Percentiles rank a stretch among this genome's conserved stretches.
These are phyloP conservation scores for Arthrobotrys sinensis DNA, from an alignment of 2,329 filamentous ascomycete genomes.

Conservation along the genomic window DNA sequence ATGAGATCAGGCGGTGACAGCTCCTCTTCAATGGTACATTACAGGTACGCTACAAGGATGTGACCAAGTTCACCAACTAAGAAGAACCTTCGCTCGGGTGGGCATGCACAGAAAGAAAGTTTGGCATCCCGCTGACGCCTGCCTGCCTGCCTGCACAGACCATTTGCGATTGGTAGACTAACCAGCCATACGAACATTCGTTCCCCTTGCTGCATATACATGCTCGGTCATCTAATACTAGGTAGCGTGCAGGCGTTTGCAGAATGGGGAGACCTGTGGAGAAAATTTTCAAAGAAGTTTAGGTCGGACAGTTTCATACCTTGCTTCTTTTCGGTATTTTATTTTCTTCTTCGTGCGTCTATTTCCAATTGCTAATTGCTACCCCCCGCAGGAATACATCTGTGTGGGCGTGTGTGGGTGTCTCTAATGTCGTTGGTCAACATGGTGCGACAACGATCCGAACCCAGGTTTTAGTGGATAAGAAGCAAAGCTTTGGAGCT, in stretches of 20 bases:
- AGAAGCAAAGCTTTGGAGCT: slow-evolving; percentile 36
- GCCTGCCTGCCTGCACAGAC: slow-evolving; percentile 60
- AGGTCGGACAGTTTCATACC: slow-evolving; percentile 60
- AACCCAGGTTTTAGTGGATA: slow-evolving; percentile 54
- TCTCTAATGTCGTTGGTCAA: slow-evolving; percentile 47
- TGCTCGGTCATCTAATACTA: slow-evolving; percentile 37
- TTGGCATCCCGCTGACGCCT: slow-evolving; percentile 61
- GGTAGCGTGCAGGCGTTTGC: slow-evolving; percentile 40
- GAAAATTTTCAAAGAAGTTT: slow-evolving; percentile 55
- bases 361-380: slow-evolving; percentile 37
- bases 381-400: slow-evolving; percentile 46
- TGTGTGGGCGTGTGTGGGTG: slow-evolving; percentile 45
- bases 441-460: slow-evolving; percentile 57
- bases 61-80: slow-evolving; percentile 40
- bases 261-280: slow-evolving; percentile 44
- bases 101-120: slow-evolving; percentile 60
- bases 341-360: slow-evolving; percentile 51
- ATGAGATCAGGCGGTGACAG: slow-evolving; percentile 55
- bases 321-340: slow-evolving; percentile 43
- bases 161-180: slow-evolving; percentile 56
- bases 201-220: slow-evolving; percentile 53
- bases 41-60: slow-evolving; percentile 51
- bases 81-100: slow-evolving; percentile 49
- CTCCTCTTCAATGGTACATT: slow-evolving; percentile 43
- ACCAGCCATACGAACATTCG: slow-evolving; percentile 32